These are phyloP conservation scores for Cladosporium sp. DNA, from an alignment of 2,329 filamentous ascomycete species.

Conservation along the genomic window DNA sequence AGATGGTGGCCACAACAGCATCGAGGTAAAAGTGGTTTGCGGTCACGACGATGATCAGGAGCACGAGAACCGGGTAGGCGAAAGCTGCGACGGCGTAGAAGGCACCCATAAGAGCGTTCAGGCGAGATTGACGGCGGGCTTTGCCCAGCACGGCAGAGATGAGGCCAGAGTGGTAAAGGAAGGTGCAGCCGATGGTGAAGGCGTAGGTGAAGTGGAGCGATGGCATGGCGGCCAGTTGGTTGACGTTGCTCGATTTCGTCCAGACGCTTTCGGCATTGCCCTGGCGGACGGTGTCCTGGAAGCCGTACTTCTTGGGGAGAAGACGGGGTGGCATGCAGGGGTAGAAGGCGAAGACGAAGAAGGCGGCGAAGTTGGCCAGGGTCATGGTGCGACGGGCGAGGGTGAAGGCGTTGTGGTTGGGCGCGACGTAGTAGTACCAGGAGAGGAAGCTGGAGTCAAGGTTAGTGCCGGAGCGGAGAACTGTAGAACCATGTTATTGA, in stretches of 20 bases:
- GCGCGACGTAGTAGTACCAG: conserved; percentile 60
- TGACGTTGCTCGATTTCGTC: conserved; percentile 45
- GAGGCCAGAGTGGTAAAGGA: conserved; percentile 51
- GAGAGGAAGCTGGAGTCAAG: conserved; percentile 51
- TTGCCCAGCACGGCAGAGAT: conserved; percentile 36
- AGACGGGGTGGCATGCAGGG: conserved; percentile 52
- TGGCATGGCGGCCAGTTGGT: conserved; percentile 45
- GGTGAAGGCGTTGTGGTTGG: conserved; percentile 44
- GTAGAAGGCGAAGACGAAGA: conserved; percentile 50
- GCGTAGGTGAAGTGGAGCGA: conserved; percentile 54
- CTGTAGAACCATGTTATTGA: background rate
- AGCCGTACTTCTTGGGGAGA: conserved; percentile 41
- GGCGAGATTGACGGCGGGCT: conserved; percentile 26
- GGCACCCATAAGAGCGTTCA: conserved; percentile 27
- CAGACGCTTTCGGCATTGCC: conserved; percentile 45
- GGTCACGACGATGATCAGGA: conserved; percentile 54
- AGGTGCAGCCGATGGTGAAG: conserved; percentile 49
- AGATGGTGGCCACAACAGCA: conserved; percentile 47
- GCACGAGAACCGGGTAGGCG: conserved; percentile 42
- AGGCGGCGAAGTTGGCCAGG: conserved; percentile 52
- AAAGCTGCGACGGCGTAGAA: conserved; percentile 41
- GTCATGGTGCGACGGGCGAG: conserved; percentile 44
- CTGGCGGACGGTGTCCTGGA: conserved; percentile 45
- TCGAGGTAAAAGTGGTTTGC: conserved; percentile 61
- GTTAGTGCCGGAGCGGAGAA: conserved; percentile 12